These are phyloP conservation scores for Ophiostoma populinum DNA, from an alignment of 2,329 filamentous ascomycete genomes.

Conservation along the genomic window DNA sequence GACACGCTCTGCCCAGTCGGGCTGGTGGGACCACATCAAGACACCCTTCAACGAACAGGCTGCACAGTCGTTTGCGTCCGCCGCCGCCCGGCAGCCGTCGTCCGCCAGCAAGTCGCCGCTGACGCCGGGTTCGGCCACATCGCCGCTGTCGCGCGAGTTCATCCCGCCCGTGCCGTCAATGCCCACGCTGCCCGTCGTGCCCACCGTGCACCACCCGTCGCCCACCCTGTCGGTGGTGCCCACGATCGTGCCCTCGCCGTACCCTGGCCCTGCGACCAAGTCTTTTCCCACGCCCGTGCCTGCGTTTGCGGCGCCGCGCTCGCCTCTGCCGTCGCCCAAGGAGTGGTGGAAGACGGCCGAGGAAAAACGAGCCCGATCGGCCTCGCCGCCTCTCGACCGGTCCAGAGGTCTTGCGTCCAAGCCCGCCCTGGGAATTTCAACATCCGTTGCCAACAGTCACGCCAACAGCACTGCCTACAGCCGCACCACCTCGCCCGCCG, in stretches of 20 bases:
- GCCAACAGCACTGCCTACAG: conserved; percentile 3
- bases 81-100: conserved; percentile 23
- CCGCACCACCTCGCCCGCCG: conserved; percentile 13
- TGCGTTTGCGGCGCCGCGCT: neutral
- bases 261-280: neutral
- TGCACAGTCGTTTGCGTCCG: neutral
- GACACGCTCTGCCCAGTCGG: conserved; percentile 52
- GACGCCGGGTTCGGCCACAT: conserved; percentile 6
- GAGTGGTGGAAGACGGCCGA: conserved; percentile 23
- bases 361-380: conserved; percentile 2
- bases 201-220: neutral
- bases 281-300: too few relatives aligned
- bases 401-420: conserved; percentile 1
- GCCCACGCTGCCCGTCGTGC: conserved; percentile 1
- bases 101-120: conserved; percentile 17
- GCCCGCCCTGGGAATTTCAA: conserved; percentile 10
- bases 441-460: conserved; percentile 9
- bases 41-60: conserved; percentile 42
- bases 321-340: neutral
- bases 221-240: neutral
- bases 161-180: conserved; percentile 3
- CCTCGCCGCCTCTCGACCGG: neutral
- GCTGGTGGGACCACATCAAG: conserved; percentile 65
- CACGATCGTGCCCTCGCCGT: neutral
- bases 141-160: conserved; percentile 1